Conservation (phyloP, 768 basidiomycete species). For the Boletus tomentosulus region DNA sequence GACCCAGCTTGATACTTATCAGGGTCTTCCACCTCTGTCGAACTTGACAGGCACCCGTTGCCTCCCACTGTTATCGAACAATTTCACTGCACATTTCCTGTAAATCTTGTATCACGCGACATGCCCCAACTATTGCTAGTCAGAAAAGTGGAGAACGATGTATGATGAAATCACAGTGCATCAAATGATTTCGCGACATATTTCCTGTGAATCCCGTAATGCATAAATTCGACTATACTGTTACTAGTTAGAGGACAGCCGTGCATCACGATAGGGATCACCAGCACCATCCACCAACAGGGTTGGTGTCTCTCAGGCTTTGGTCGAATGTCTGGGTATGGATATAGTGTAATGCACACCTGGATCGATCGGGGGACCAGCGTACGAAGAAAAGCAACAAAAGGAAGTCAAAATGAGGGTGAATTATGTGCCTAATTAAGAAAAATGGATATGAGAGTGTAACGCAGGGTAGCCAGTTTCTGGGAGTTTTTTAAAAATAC, state of each 20-base stretch:
- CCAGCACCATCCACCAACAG: neutral
- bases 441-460: conserved; percentile 9
- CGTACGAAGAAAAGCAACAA: neutral
- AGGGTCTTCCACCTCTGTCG: no score
- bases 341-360: neutral
- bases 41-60: no score
- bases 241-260: neutral
- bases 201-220: neutral
- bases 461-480: conserved; percentile 11
- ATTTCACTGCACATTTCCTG: no score
- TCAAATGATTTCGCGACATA: neutral
- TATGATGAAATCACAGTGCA: neutral
- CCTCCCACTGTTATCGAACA: no score
- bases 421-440: conserved; percentile 15
- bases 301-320: neutral
- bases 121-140: no score
- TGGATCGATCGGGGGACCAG: neutral
- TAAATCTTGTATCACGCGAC: no score
- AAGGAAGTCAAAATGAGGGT: neutral
- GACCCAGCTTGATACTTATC: neutral
- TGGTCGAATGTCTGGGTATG: neutral
- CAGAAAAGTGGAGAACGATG: no score
- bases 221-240: neutral
- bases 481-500: conserved; percentile 20
- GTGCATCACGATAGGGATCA: neutral